These are phyloP conservation scores for Butyriboletus loyo DNA, from an alignment of 768 basidiomycete genomes.

Conservation along the genomic window DNA sequence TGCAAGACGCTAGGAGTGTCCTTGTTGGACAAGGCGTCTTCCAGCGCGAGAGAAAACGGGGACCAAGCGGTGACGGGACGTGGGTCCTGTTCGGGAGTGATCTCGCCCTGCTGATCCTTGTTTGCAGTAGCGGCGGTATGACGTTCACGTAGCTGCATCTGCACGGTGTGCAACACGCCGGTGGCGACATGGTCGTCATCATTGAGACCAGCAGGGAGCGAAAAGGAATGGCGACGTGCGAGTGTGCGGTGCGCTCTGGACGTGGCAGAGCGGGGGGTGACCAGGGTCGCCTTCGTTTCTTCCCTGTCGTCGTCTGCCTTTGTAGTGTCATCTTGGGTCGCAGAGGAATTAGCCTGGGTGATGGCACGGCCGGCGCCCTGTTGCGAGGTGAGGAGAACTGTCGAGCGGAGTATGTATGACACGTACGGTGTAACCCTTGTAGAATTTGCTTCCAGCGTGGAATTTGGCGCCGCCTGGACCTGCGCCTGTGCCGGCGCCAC, in stretches of 20 bases:
- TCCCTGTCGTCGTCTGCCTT: constrained; percentile 58
- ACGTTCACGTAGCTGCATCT: constrained; percentile 57
- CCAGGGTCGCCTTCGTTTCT: constrained; percentile 39
- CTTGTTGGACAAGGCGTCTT: constrained; percentile 18
- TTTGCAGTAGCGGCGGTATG: constrained; percentile 43
- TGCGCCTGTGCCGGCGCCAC: constrained; percentile 46
- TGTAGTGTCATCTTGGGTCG: constrained; percentile 48
- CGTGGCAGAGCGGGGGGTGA: constrained; percentile 25
- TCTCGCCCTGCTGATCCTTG: constrained; percentile 17
- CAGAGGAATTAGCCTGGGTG: constrained; percentile 65
- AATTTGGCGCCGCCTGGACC: constrained; percentile 74
- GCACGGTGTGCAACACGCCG: constrained; percentile 60
- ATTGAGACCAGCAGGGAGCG: constrained; percentile 41
- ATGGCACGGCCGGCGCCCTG: constrained; percentile 70
- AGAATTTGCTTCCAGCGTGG: constrained; percentile 67
- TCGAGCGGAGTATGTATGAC: not conserved
- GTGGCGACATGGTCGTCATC: constrained; percentile 38
- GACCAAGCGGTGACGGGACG: constrained; percentile 27
- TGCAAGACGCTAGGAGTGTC: constrained; percentile 5
- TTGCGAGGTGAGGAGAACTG: constrained; percentile 5
- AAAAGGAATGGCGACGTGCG: constrained; percentile 58
- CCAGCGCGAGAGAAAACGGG: constrained; percentile 15
- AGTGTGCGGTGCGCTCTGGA: constrained; percentile 43
- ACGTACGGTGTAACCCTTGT: constrained; percentile 65
- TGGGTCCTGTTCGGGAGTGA: constrained; percentile 15